phyloP scores from a whole-genome alignment of 2,329 filamentous ascomycete genomes.

The Penicillium sp. region DNA sequence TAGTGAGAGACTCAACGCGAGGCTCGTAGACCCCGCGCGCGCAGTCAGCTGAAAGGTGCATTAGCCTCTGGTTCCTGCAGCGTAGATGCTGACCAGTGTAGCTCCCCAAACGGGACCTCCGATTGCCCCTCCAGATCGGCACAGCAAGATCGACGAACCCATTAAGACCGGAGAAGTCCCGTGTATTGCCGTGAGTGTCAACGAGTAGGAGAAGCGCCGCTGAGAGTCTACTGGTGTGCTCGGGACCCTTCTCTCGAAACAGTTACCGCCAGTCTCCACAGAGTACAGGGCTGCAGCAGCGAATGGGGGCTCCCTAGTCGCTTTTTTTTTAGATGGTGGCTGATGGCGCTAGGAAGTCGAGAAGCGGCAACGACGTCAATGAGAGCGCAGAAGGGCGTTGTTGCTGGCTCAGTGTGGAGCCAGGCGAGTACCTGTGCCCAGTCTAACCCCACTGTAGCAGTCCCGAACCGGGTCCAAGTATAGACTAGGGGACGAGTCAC shows the following conservation, averaged over 20 bases:
- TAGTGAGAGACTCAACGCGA: conserved; percentile 5
- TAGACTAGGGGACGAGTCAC: conserved; percentile 5
- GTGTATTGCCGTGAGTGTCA: neutral
- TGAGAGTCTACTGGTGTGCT: neutral
- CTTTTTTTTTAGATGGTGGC: conserved; percentile 16
- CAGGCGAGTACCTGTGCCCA: conserved; percentile 18
- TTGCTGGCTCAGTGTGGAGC: conserved; percentile 6
- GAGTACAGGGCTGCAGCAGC: neutral
- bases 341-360: conserved; percentile 7
- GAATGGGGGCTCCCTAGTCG: neutral
- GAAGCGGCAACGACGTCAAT: conserved; percentile 10
- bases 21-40: conserved; percentile 1
- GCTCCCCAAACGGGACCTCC: conserved; percentile 3
- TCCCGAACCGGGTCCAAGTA: conserved; percentile 6
- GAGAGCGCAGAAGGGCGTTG: conserved; percentile 3
- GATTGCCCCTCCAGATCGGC: conserved; percentile 20
- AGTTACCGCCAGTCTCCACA: neutral
- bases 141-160: conserved; percentile 15
- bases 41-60: conserved; percentile 29
- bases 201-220: neutral
- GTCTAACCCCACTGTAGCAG: conserved; percentile 10
- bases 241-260: neutral
- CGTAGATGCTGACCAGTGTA: conserved; percentile 14
- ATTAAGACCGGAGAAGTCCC: neutral
- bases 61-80: conserved; percentile 35